Evolutionary conservation across 148 eudicot species (phyloP).

Genomic region (Cornus florida): DNA sequence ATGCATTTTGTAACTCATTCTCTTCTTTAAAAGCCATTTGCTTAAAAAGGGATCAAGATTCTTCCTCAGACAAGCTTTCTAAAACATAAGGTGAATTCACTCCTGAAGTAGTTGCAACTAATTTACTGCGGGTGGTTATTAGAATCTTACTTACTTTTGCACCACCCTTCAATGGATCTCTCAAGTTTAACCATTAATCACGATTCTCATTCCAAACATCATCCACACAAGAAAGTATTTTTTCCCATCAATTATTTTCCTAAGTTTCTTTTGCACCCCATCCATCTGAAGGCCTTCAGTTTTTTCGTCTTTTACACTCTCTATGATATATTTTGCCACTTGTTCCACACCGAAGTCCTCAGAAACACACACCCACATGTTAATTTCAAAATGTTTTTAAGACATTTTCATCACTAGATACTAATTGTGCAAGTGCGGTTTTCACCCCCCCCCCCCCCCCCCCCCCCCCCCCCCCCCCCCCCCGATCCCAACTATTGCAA

Average conservation of each 20-base stretch:
- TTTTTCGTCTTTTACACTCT: background rate
- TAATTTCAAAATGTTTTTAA: constrained; percentile 12
- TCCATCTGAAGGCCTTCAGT: too few species aligned
- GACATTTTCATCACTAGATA: constrained; percentile 15
- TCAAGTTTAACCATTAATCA: constrained; percentile 12
- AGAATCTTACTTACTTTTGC: background rate
- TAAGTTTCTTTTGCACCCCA: too few species aligned
- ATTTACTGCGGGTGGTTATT: too few species aligned
- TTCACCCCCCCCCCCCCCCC: constrained; percentile 37
- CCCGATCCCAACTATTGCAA: too few species aligned
- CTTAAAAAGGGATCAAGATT: constrained; percentile 22
- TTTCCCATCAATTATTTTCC: background rate
- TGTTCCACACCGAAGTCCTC: constrained; percentile 10
- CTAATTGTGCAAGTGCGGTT: constrained; percentile 25
- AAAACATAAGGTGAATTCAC: too few species aligned
- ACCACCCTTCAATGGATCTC: constrained; percentile 6
- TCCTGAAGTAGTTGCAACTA: too few species aligned
- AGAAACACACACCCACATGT: constrained; percentile 32
- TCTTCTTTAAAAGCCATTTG: constrained; percentile 26
- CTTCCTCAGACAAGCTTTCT: too few species aligned
- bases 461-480: constrained; percentile 25
- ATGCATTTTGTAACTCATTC: constrained; percentile 2
- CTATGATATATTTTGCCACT: constrained; percentile 17
- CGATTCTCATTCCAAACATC: constrained; percentile 22
- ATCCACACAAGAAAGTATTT: constrained; percentile 24